Evolutionary conservation across 2,329 filamentous ascomycete genomes (phyloP).

Genomic region (Colletotrichum sp.): DNA sequence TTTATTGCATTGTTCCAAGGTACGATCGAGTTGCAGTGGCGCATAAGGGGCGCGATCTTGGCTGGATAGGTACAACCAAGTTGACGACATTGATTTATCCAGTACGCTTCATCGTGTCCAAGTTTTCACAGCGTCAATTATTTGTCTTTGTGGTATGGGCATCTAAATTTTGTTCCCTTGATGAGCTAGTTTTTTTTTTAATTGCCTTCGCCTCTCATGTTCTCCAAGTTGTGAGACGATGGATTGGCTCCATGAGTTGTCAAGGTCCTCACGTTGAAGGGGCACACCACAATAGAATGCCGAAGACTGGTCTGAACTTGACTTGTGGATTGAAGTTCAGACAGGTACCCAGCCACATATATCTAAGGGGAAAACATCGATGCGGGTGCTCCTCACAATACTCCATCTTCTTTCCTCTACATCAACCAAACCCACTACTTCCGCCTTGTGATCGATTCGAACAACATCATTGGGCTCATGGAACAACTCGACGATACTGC

Average conservation of each 20-base stretch:
- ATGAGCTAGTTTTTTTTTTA: too few relatives aligned
- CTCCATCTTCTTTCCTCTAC: not conserved
- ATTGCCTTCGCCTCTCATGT: not conserved
- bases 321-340: fast-evolving
- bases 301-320: not conserved
- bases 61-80: too few relatives aligned
- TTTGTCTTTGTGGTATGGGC: too few relatives aligned
- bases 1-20: too few relatives aligned
- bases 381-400: not conserved
- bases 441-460: not conserved
- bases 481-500: not conserved
- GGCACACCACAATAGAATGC: too few relatives aligned
- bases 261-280: too few relatives aligned
- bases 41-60: too few relatives aligned
- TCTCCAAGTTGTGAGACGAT: not conserved
- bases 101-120: too few relatives aligned
- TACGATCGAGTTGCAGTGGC: too few relatives aligned
- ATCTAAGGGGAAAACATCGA: not conserved
- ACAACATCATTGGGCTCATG: not conserved
- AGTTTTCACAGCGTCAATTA: too few relatives aligned
- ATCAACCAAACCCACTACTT: not conserved
- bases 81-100: too few relatives aligned
- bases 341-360: not conserved
- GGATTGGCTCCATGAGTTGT: not conserved
- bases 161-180: too few relatives aligned